A percentile compares a stretch with the other conserved stretches of the same genome.
phyloP scores from a whole-genome alignment of 495 filamentous ascomycete genomes.

The Hypoxylon fragiforme region DNA sequence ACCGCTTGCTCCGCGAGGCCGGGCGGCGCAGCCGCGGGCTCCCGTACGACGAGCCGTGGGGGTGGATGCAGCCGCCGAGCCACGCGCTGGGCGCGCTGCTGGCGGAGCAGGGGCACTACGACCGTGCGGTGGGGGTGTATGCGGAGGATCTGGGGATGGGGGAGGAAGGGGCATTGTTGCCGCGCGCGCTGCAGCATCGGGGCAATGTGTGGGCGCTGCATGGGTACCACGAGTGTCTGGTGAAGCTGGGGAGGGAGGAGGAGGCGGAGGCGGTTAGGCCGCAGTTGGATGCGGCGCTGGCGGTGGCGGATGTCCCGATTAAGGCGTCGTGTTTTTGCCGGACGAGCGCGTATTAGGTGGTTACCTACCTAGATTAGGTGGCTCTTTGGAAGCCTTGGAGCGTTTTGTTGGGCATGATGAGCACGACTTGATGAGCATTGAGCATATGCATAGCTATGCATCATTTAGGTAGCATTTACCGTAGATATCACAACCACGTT shows the following conservation, averaged over 20 bases:
- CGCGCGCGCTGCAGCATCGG: constrained; percentile 61
- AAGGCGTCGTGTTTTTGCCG: constrained; percentile 66
- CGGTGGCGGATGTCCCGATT: constrained; percentile 62
- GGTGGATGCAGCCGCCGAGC: constrained; percentile 68
- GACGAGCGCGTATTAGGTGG: constrained; percentile 8
- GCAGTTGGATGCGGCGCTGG: constrained; percentile 53
- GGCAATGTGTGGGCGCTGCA: constrained; percentile 72
- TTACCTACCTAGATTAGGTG: too few relatives aligned
- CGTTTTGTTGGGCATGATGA: too few relatives aligned
- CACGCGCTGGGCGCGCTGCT: constrained; percentile 68
- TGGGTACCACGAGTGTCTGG: constrained; percentile 66
- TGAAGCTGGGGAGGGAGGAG: constrained; percentile 48
- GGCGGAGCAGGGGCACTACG: constrained; percentile 60
- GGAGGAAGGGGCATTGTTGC: constrained; percentile 54
- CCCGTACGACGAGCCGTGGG: constrained; percentile 70
- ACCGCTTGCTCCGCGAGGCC: constrained; percentile 54
- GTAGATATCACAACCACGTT: too few relatives aligned
- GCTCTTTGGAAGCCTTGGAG: too few relatives aligned
- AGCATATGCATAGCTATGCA: too few relatives aligned
- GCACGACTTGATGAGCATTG: too few relatives aligned
- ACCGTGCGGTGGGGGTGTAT: constrained; percentile 60
- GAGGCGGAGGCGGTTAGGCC: constrained; percentile 56
- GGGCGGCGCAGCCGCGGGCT: constrained; percentile 59
- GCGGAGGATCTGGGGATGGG: constrained; percentile 64
- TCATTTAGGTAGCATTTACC: too few relatives aligned